These are phyloP conservation scores for Backusella tuberculispora DNA, from an alignment of 192 early-diverging fungal species.

Conservation along the genomic window DNA sequence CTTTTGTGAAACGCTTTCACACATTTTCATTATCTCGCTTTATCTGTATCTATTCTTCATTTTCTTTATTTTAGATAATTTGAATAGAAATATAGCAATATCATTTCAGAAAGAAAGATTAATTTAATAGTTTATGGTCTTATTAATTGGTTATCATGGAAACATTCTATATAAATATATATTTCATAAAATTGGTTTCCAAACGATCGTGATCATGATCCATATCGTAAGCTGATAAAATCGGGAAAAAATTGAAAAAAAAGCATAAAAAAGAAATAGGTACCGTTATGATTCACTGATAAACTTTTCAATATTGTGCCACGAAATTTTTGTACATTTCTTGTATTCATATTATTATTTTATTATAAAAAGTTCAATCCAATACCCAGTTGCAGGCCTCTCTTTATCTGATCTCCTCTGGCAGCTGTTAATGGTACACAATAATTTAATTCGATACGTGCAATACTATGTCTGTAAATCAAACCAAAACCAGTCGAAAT, in stretches of 20 bases:
- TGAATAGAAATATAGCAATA: no score
- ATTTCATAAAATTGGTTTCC: background rate
- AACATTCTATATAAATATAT: background rate
- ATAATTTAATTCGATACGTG: conserved; percentile 90
- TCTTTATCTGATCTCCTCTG: conserved; percentile 65
- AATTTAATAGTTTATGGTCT: no score
- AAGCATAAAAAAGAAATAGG: background rate
- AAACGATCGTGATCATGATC: background rate
- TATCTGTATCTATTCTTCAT: no score
- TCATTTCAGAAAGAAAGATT: no score
- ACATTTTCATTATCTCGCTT: no score
- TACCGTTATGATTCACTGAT: background rate
- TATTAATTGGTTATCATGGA: background rate
- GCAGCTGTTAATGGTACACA: conserved; percentile 77
- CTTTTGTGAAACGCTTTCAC: no score
- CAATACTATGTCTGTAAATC: conserved; percentile 81
- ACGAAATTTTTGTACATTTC: background rate
- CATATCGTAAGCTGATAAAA: background rate
- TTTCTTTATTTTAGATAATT: no score
- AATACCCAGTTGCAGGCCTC: conserved; percentile 86
- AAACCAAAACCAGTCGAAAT: conserved; percentile 83
- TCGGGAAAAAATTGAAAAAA: background rate
- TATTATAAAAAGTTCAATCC: conserved; percentile 80
- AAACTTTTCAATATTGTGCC: background rate
- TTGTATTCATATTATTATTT: background rate